Conservation (phyloP, 78 protist genomes). For the Polysphondylium violaceum region DNA sequence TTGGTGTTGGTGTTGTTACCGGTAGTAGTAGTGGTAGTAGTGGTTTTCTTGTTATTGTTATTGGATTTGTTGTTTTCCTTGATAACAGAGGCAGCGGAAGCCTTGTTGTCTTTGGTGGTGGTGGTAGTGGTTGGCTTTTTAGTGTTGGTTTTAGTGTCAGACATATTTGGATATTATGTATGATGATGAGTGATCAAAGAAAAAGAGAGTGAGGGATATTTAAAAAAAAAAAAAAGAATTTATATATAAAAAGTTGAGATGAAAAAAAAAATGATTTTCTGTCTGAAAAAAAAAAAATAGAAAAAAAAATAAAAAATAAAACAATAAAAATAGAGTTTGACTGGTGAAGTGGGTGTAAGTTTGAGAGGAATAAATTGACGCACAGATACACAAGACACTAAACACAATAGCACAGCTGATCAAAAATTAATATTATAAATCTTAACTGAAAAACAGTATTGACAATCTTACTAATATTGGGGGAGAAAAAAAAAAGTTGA, state of each 20-base stretch:
- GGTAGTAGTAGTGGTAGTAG: background rate
- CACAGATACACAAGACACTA: no score
- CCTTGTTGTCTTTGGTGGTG: background rate
- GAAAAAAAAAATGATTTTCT: background rate
- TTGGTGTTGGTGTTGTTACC: conserved; percentile 1
- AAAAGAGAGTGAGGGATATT: no score
- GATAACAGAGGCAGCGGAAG: no score
- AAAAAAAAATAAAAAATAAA: background rate
- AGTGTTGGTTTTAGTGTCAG: conserved; percentile 11
- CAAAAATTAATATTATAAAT: no score
- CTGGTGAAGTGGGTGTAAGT: no score
- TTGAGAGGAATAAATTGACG: no score
- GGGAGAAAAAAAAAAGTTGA: no score
- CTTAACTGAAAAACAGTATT: no score
- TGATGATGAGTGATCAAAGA: no score
- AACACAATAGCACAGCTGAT: no score
- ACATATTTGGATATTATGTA: background rate
- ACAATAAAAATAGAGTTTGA: background rate
- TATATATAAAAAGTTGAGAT: background rate
- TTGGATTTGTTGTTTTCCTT: background rate
- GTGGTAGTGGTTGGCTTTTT: background rate
- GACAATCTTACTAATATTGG: no score
- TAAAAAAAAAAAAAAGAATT: no score
- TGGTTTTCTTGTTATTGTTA: background rate
- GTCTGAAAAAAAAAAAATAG: background rate